Evolutionary conservation across 2,329 filamentous ascomycete species (phyloP).

Genomic region (Colletotrichum spinosum): DNA sequence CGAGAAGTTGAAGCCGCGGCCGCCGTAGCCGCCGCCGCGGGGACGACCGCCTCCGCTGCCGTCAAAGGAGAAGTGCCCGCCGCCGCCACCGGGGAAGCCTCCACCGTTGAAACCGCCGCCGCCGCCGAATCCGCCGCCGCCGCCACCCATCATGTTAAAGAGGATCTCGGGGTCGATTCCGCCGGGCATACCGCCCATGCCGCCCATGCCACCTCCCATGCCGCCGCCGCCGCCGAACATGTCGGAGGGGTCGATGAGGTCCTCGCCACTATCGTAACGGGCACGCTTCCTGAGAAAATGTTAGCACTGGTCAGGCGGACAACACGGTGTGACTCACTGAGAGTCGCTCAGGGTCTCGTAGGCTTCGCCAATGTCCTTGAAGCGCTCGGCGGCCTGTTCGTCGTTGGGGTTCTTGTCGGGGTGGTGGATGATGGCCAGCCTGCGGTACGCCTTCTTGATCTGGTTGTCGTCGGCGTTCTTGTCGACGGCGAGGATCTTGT

Average conservation of each 20-base stretch:
- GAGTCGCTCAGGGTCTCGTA: constrained; percentile 96
- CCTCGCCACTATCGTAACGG: constrained; percentile 91
- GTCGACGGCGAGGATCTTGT: constrained; percentile 91
- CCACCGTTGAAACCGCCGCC: constrained; percentile 61
- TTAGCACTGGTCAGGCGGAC: constrained; percentile 47
- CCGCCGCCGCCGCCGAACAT: constrained; percentile 78
- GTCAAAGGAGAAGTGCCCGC: constrained; percentile 70
- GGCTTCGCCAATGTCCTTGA: constrained; percentile 98
- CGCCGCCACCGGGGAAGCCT: constrained; percentile 62
- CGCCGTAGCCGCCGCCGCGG: constrained; percentile 50
- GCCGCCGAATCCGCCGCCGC: constrained; percentile 63
- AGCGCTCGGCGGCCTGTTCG: constrained; percentile 84
- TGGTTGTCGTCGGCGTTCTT: constrained; percentile 87
- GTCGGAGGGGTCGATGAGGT: constrained; percentile 88
- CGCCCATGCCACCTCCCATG: constrained; percentile 67
- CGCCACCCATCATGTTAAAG: constrained; percentile 83
- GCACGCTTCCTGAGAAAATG: constrained; percentile 76
- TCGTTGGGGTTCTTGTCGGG: constrained; percentile 98
- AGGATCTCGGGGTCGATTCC: constrained; percentile 82
- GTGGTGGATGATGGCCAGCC: constrained; percentile 92
- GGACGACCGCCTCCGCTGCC: constrained; percentile 48
- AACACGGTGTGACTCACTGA: constrained; percentile 72
- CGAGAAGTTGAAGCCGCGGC: constrained; percentile 55
- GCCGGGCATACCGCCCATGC: constrained; percentile 72
- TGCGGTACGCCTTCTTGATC: constrained; percentile 97